A percentile compares a stretch with the other conserved stretches of the same genome.
Evolutionary conservation across 345 rosid species (phyloP).

Genomic region (Acer campestre): DNA sequence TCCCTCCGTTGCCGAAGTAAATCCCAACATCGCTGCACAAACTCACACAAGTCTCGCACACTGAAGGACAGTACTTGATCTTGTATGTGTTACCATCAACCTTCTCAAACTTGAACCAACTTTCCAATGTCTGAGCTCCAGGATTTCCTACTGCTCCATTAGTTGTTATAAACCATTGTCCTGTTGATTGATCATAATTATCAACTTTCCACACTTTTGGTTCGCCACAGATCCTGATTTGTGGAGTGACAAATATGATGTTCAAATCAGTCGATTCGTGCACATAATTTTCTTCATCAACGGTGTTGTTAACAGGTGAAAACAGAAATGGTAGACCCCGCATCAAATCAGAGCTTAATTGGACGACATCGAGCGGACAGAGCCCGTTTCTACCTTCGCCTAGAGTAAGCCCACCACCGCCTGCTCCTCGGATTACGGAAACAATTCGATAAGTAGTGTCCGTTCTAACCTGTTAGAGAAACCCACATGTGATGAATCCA

Average conservation of each 20-base stretch:
- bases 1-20: not conserved
- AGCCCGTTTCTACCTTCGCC: not conserved
- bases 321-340: not conserved
- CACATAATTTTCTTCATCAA: not conserved
- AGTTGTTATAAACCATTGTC: not conserved
- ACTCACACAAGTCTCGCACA: not conserved
- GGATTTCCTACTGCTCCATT: not conserved
- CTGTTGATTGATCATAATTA: not conserved
- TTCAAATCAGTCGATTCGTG: not conserved
- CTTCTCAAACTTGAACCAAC: constrained; percentile 4
- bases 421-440: not conserved
- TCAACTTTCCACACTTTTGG: not conserved
- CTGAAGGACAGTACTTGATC: not conserved
- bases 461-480: not conserved
- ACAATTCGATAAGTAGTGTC: not conserved
- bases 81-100: not conserved
- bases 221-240: not conserved
- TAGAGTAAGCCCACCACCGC: not conserved
- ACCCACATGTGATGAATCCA: no score
- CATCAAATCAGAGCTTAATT: not conserved
- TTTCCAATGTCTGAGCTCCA: not conserved
- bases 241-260: not conserved
- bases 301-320: not conserved
- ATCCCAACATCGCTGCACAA: constrained; percentile 4
- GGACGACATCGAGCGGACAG: not conserved